Percentiles rank a stretch among this genome's conserved stretches.
phyloP scores from a whole-genome alignment of 805 yeast genomes.

The Cyberlindnera xylosilytica region DNA sequence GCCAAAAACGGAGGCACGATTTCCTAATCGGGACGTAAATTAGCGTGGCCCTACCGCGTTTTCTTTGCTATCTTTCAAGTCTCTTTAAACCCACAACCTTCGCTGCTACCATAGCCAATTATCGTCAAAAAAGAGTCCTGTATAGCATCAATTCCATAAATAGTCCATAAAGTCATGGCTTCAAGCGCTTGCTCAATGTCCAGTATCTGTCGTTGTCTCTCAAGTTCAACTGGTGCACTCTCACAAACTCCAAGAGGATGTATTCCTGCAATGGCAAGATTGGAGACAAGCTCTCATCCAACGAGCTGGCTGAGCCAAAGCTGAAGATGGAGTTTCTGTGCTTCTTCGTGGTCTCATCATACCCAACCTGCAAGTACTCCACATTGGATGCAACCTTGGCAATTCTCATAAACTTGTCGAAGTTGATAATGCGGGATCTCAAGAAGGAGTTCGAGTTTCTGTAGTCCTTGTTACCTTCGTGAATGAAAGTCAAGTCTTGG shows the following conservation, averaged over 20 bases:
- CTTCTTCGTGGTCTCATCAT: constrained; percentile 31
- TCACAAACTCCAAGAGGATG: constrained; percentile 66
- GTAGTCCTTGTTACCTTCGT: constrained; percentile 74
- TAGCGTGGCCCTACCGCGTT: not conserved
- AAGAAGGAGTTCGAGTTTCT: constrained; percentile 54
- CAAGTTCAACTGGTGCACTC: constrained; percentile 56
- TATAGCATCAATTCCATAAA: too few species aligned
- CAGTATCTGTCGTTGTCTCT: constrained; percentile 68
- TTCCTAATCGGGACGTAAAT: not conserved
- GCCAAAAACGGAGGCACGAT: not conserved
- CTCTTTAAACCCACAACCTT: too few species aligned
- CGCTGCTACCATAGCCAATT: too few species aligned
- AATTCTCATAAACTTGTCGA: constrained; percentile 69
- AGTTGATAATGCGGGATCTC: constrained; percentile 53
- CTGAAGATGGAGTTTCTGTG: constrained; percentile 26
- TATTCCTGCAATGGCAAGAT: constrained; percentile 43
- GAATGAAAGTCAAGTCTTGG: constrained; percentile 77
- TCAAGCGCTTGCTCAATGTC: constrained; percentile 54
- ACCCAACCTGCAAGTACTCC: constrained; percentile 65
- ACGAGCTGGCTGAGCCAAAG: constrained; percentile 19
- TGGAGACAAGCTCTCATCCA: constrained; percentile 30
- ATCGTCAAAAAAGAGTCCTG: too few species aligned
- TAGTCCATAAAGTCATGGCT: constrained; percentile 4
- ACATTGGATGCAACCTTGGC: constrained; percentile 64
- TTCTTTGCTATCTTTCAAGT: not conserved